Evolutionary conservation across 1,139 yeast species (phyloP).

Genomic region (Scheffersomyces illinoinensis): DNA sequence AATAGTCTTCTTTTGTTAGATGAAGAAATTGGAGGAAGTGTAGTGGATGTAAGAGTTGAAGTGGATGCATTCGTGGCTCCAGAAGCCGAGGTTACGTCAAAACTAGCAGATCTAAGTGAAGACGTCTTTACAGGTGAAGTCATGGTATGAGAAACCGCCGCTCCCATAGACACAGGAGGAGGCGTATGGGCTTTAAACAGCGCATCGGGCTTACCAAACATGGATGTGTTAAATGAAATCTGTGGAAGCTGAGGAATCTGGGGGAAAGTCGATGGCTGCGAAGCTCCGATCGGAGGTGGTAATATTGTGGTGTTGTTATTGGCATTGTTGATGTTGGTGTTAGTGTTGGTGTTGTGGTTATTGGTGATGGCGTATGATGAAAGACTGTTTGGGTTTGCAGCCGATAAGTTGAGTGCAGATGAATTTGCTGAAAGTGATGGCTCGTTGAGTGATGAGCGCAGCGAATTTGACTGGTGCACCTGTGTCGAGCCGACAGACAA

Average conservation of each 20-base stretch:
- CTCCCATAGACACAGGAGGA: constrained; percentile 2
- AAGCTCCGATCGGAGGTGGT: neutral
- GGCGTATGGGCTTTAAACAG: constrained; percentile 5
- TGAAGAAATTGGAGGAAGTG: constrained; percentile 14
- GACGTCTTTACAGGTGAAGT: constrained; percentile 8
- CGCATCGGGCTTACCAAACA: constrained; percentile 26
- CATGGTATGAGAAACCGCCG: constrained; percentile 4
- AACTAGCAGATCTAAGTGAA: constrained; percentile 31
- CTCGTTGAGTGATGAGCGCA: neutral
- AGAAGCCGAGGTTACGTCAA: constrained; percentile 24
- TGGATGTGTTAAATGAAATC: constrained; percentile 41
- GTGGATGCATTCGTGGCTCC: constrained; percentile 11
- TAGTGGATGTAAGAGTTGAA: constrained; percentile 6
- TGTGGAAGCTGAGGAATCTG: constrained; percentile 15
- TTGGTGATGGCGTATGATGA: neutral
- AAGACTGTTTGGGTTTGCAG: neutral
- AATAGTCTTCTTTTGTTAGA: constrained; percentile 15
- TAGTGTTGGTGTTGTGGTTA: constrained; percentile 1
- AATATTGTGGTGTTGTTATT: neutral
- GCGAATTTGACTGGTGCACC: neutral
- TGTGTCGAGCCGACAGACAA: neutral
- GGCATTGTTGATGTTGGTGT: constrained; percentile 1
- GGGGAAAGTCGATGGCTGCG: constrained; percentile 8
- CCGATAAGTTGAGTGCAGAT: neutral
- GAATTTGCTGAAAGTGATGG: neutral